Evolutionary conservation across 768 basidiomycete genomes (phyloP).

Genomic region (Russula dissimulans): DNA sequence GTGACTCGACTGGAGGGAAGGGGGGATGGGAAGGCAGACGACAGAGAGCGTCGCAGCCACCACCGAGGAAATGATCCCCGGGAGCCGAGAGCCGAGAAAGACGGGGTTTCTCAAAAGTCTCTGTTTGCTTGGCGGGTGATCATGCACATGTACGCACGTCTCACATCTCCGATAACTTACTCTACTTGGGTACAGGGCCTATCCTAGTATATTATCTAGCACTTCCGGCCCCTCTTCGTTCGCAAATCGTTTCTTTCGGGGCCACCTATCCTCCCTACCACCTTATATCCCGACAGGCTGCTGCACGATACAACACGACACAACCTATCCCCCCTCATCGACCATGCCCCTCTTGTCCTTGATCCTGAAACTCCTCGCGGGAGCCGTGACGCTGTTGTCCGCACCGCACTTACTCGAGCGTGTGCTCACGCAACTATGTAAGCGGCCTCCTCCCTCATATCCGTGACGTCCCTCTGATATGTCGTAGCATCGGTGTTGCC

Average conservation of each 20-base stretch:
- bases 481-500: constrained; percentile 3
- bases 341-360: not conserved
- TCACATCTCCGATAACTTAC: not conserved
- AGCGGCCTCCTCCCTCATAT: not conserved
- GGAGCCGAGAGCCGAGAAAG: too few species aligned
- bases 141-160: too few species aligned
- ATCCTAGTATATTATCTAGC: not conserved
- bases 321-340: not conserved
- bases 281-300: not conserved
- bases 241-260: too few species aligned
- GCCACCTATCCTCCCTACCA: not conserved
- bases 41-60: too few species aligned
- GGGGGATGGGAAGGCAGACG: too few species aligned
- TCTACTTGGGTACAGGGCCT: not conserved
- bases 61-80: too few species aligned
- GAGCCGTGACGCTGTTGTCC: not conserved
- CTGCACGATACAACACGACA: not conserved
- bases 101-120: too few species aligned
- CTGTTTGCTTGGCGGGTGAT: too few species aligned
- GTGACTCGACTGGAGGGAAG: too few species aligned
- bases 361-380: not conserved
- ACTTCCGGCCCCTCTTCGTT: not conserved
- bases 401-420: constrained; percentile 5
- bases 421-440: constrained; percentile 6
- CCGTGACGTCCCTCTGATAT: not conserved